A percentile compares a stretch with the other conserved stretches of the same genome.
Conservation (phyloP, 768 basidiomycete species). For the Mycena polygramma region DNA sequence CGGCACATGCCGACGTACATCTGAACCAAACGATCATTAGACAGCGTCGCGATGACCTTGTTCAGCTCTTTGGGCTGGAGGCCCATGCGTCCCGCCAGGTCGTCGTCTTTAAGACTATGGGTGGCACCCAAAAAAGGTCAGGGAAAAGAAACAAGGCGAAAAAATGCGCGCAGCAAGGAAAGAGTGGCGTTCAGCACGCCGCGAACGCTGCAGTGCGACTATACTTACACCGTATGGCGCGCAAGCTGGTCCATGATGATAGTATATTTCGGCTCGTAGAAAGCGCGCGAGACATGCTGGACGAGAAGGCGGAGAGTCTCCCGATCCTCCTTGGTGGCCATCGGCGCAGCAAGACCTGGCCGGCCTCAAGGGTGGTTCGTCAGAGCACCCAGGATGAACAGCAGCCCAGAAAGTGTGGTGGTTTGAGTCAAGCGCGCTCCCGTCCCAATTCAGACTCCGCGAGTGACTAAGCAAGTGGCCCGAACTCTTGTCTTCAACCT, state of each 20-base stretch:
- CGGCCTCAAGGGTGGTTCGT: slow-evolving; percentile 23
- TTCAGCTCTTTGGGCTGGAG: slow-evolving; percentile 91
- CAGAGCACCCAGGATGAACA: slow-evolving; percentile 23
- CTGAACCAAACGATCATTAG: slow-evolving; percentile 82
- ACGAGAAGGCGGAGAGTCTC: slow-evolving; percentile 89
- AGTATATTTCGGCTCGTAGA: slow-evolving; percentile 94
- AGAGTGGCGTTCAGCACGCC: slow-evolving; percentile 28
- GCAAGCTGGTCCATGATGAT: slow-evolving; percentile 96
- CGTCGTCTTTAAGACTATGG: slow-evolving; percentile 90
- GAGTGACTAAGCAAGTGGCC: no score
- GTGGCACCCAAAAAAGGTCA: slow-evolving; percentile 44
- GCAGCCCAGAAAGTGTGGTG: slow-evolving; percentile 4
- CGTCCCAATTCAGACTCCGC: slow-evolving; percentile 10
- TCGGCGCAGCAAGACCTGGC: slow-evolving; percentile 43
- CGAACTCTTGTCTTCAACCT: no score
- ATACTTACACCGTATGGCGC: slow-evolving; percentile 93
- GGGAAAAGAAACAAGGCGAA: slow-evolving; percentile 42
- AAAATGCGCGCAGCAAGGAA: slow-evolving; percentile 27
- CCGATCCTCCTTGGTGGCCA: slow-evolving; percentile 84
- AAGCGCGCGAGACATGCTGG: slow-evolving; percentile 92
- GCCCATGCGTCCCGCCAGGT: slow-evolving; percentile 91
- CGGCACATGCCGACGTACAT: slow-evolving; percentile 63
- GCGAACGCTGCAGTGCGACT: slow-evolving; percentile 33
- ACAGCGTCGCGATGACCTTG: slow-evolving; percentile 87
- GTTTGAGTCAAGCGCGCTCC: slow-evolving; percentile 13